Evolutionary conservation across 176 grass and related monocot genomes (phyloP), one percentile per base, ranked within the genome.

Genomic region (Miscanthus lutarioriparius): DNA sequence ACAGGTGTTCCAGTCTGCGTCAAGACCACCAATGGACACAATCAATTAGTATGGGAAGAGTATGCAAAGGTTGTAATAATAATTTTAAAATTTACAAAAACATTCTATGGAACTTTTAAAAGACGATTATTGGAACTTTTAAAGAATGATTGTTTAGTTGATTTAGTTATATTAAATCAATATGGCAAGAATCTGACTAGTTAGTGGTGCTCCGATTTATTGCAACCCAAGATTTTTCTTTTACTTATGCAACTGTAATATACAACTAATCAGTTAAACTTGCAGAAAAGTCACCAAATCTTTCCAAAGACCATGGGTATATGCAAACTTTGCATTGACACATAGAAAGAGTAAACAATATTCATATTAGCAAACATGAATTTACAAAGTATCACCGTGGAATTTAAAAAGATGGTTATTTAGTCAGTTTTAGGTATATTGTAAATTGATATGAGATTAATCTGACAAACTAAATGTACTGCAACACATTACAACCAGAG

Each of bases 101-200:
- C 53, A 59, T 19, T 26, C 16, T 22, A 67, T 77, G 49, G 40
- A 66, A 75, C 43, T 81, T 90, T 64, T 53, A 27, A 77, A 37
- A 32, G 75, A 79, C 22, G 54, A 72, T 76, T 40, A 40, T 9
- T 40, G 0, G 8, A 40, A 40, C 32, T 33, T 40, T 7, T 40
- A 40, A 40, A 9, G 39, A 40, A 43, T 43, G 40, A 2, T 43
- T 75, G 16, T 59, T 23, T 80, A 58, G 13, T 51, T 40, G 6
- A 40, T 0, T 43, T 12, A 43, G 41, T 43, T 43, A 43, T 41
- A 78, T 12, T 72, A 84, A 70, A 80, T 48, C 84, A 78, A 65
- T 47, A 44, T 49, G 38, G 3, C 4, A 39, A 6, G 3, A 70
- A 70, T 43, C 20, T 71, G 20, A 43, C 0, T 15, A 15, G 39